A percentile compares a stretch with the other conserved stretches of the same genome.
These are phyloP conservation scores for Alternaria arbusti DNA, from an alignment of 2,329 filamentous ascomycete genomes.

Conservation along the genomic window DNA sequence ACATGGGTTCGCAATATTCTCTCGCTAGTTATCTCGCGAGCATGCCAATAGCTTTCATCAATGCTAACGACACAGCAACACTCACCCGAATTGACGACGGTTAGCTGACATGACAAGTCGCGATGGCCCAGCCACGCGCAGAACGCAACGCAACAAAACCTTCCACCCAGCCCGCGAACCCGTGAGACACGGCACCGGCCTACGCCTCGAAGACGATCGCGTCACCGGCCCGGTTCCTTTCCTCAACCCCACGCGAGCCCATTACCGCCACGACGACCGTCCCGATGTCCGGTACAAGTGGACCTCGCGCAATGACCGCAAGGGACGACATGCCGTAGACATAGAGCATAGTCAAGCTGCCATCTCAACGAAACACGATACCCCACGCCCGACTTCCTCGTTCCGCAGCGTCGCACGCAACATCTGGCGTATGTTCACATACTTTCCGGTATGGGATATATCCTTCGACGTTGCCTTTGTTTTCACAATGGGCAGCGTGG, in stretches of 20 bases:
- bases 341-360: slow-evolving; percentile 22
- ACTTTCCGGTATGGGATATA: slow-evolving; percentile 63
- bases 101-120: not conserved
- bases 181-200: slow-evolving; percentile 21
- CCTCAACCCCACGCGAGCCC: slow-evolving; percentile 56
- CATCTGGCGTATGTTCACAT: slow-evolving; percentile 57
- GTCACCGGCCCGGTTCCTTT: slow-evolving; percentile 54
- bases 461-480: slow-evolving; percentile 62
- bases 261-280: slow-evolving; percentile 17
- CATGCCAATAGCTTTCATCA: not conserved
- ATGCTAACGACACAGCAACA: not conserved
- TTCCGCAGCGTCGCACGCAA: slow-evolving; percentile 41
- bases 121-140: not conserved
- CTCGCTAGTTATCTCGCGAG: not conserved
- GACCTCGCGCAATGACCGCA: slow-evolving; percentile 54
- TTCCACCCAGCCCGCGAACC: slow-evolving; percentile 38
- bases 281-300: slow-evolving; percentile 49
- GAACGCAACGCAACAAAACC: slow-evolving; percentile 30
- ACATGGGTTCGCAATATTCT: not conserved
- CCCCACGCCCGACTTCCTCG: slow-evolving; percentile 45
- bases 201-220: slow-evolving; percentile 30
- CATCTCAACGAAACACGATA: slow-evolving; percentile 25
- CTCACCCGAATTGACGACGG: not conserved
- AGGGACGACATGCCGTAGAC: slow-evolving; percentile 50
- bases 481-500: slow-evolving; percentile 59